Conservation (phyloP, 306 rosid genomes). For the Quercus wislizeni region DNA sequence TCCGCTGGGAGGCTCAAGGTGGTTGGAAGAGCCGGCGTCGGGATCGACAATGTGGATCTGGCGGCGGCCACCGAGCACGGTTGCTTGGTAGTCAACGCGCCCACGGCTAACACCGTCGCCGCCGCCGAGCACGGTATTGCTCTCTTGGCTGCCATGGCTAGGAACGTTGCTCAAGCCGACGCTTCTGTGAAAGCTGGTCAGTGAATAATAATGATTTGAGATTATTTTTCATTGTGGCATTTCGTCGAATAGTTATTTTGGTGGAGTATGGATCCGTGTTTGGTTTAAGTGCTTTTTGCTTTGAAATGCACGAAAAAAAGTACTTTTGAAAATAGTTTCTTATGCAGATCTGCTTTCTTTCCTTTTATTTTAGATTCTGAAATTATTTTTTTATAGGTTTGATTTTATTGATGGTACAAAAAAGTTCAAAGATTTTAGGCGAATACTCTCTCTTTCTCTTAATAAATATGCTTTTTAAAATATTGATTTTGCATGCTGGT, state of each 20-base stretch:
- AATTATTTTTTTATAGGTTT: not conserved
- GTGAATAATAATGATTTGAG: conserved; percentile 2
- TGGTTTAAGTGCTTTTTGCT: not conserved
- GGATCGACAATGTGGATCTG: conserved; percentile 98
- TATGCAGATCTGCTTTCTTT: not conserved
- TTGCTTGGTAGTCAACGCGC: conserved; percentile 91
- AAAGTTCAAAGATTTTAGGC: too few relatives aligned
- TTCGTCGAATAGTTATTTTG: conserved; percentile 18
- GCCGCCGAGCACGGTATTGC: conserved; percentile 98
- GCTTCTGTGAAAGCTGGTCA: conserved; percentile 90
- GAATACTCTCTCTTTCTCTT: too few relatives aligned
- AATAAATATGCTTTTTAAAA: too few relatives aligned
- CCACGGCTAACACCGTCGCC: conserved; percentile 94
- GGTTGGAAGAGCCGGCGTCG: conserved; percentile 97
- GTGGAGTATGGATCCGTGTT: not conserved
- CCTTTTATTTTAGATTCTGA: conserved; percentile 7
- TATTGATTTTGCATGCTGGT: too few relatives aligned
- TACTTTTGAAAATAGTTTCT: not conserved
- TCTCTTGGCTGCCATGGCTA: conserved; percentile 89
- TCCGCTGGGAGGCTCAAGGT: conserved; percentile 91
- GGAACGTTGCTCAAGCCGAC: conserved; percentile 96
- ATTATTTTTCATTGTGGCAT: conserved; percentile 3
- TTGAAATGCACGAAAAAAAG: not conserved
- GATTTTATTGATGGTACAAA: too few relatives aligned
- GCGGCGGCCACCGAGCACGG: conserved; percentile 99